Evolutionary conservation across 2,329 filamentous ascomycete genomes (phyloP).

Genomic region (Calcarisporium arbuscula): DNA sequence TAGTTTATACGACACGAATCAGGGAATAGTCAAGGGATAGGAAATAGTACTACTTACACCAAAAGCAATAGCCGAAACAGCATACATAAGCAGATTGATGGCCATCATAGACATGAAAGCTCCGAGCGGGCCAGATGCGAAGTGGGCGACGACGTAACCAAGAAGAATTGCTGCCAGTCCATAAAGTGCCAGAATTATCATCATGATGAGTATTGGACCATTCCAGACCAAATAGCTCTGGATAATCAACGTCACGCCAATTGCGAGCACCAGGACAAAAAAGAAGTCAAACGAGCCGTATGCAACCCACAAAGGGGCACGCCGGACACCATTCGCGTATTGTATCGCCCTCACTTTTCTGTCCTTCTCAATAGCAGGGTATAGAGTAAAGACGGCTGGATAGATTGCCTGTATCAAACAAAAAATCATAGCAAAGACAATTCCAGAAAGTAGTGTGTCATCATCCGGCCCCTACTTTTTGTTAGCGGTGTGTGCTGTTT

Average conservation of each 20-base stretch:
- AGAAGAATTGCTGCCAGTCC: constrained; percentile 66
- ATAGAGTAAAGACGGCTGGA: constrained; percentile 63
- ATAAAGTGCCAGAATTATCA: constrained; percentile 69
- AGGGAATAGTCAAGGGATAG: neutral
- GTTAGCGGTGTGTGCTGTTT: constrained; percentile 1
- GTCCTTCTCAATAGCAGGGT: constrained; percentile 71
- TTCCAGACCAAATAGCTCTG: constrained; percentile 53
- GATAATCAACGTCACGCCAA: constrained; percentile 60
- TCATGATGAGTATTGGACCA: constrained; percentile 69
- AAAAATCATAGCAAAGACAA: constrained; percentile 60
- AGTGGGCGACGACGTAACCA: constrained; percentile 57
- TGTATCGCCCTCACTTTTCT: constrained; percentile 71
- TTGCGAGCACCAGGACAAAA: constrained; percentile 58
- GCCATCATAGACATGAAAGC: constrained; percentile 62
- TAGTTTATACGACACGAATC: no score
- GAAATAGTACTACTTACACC: constrained; percentile 8
- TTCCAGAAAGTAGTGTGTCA: constrained; percentile 33
- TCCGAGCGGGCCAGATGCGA: constrained; percentile 64
- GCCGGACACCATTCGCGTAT: constrained; percentile 79
- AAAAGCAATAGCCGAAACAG: constrained; percentile 63
- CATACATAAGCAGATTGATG: constrained; percentile 55
- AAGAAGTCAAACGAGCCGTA: constrained; percentile 72
- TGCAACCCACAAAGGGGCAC: constrained; percentile 71
- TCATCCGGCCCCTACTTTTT: constrained; percentile 27
- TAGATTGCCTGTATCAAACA: constrained; percentile 67